phyloP scores from a whole-genome alignment of 2,329 filamentous ascomycete species.

The Colletotrichum aenigma region DNA sequence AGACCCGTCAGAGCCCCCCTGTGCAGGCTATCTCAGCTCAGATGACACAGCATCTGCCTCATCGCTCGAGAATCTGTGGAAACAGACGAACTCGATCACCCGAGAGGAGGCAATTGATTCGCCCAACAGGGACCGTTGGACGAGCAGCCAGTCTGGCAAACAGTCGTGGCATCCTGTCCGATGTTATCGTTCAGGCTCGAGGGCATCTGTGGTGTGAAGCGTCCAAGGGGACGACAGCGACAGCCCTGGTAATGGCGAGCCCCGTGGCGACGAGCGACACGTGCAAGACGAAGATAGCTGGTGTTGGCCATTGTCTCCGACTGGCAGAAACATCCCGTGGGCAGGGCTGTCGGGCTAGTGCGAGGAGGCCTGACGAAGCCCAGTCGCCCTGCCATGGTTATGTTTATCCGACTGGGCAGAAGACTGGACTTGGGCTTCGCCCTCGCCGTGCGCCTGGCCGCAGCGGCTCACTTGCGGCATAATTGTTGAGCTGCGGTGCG shows the following conservation, averaged over 20 bases:
- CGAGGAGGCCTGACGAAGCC: background rate
- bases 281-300: constrained; percentile 12
- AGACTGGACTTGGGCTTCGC: background rate
- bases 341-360: background rate
- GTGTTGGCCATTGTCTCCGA: background rate
- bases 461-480: background rate
- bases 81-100: constrained; percentile 17
- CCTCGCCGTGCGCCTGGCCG: background rate
- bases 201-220: background rate
- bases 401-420: background rate
- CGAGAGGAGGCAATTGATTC: background rate
- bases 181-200: background rate
- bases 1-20: background rate
- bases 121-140: background rate
- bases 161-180: background rate
- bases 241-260: background rate
- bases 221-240: background rate
- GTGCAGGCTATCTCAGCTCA: constrained; percentile 10
- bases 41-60: constrained; percentile 17
- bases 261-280: background rate
- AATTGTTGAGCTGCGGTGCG: background rate
- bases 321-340: constrained; percentile 17
- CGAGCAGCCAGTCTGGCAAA: background rate
- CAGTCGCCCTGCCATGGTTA: background rate
- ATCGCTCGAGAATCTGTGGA: constrained; percentile 13